Percentiles rank a stretch among this genome's conserved stretches.
Evolutionary conservation across 2,329 filamentous ascomycete genomes (phyloP).

Genomic region (Aspergillus versicolor): DNA sequence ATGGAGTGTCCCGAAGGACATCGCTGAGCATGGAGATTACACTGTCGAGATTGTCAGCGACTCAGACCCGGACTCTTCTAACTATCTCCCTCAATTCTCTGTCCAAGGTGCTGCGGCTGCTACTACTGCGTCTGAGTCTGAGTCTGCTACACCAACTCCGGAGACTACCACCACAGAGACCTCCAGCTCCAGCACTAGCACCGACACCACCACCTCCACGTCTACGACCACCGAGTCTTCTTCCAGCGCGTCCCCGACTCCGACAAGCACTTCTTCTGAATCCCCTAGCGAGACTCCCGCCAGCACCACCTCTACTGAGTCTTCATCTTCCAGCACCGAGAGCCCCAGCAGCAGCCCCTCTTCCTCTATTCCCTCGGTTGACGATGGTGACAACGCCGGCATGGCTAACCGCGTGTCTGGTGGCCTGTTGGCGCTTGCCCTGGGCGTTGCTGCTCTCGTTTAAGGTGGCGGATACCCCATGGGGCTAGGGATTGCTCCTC

Average conservation of each 20-base stretch:
- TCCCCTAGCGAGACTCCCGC: constrained; percentile 16
- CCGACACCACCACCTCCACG: constrained; percentile 24
- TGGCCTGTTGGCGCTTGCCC: constrained; percentile 35
- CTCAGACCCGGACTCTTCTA: constrained; percentile 42
- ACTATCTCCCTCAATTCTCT: constrained; percentile 55
- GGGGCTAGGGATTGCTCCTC: background rate
- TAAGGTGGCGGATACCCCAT: constrained; percentile 22
- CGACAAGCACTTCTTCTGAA: constrained; percentile 18
- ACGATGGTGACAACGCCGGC: constrained; percentile 18
- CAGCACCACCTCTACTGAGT: constrained; percentile 22
- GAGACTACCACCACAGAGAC: constrained; percentile 19
- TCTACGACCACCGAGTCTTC: constrained; percentile 19
- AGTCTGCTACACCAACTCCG: constrained; percentile 23
- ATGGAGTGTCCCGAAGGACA: constrained; percentile 45
- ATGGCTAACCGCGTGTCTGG: constrained; percentile 34
- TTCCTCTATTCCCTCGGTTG: constrained; percentile 27
- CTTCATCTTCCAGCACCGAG: constrained; percentile 18
- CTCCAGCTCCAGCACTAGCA: constrained; percentile 28
- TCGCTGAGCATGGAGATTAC: constrained; percentile 49
- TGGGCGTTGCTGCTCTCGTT: constrained; percentile 35
- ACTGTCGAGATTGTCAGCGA: constrained; percentile 55
- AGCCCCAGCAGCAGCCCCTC: constrained; percentile 21
- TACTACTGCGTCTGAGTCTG: constrained; percentile 22
- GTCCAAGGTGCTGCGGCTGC: constrained; percentile 44
- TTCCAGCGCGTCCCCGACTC: constrained; percentile 23